Conservation (phyloP, 108 stramenopile species). For the Skeletonema tropicum region DNA sequence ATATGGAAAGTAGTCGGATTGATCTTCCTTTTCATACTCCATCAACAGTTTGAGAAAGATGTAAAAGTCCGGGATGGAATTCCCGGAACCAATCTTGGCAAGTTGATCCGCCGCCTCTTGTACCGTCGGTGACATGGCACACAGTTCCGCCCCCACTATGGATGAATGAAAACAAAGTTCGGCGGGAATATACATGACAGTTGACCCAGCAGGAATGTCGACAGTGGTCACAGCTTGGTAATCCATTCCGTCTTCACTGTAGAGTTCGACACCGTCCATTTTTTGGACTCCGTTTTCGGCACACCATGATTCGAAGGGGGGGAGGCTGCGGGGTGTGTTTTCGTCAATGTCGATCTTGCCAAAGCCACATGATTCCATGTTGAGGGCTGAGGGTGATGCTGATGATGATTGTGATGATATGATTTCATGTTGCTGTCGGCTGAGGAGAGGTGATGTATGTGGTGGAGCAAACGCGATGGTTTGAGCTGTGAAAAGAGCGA, state of each 20-base stretch:
- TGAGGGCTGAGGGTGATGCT: background rate
- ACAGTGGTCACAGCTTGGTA: constrained; percentile 39
- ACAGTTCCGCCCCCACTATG: constrained; percentile 19
- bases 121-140: constrained; percentile 20
- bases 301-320: constrained; percentile 41
- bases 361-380: constrained; percentile 1
- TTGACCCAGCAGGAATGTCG: constrained; percentile 46
- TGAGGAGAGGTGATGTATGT: background rate
- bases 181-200: constrained; percentile 41
- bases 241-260: constrained; percentile 45
- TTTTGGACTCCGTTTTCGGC: constrained; percentile 41
- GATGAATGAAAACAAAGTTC: constrained; percentile 25
- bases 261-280: constrained; percentile 43
- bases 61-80: constrained; percentile 44
- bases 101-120: constrained; percentile 31
- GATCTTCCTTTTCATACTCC: constrained; percentile 56
- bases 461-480: constrained; percentile 3
- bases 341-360: constrained; percentile 27
- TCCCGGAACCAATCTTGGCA: constrained; percentile 23
- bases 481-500: background rate
- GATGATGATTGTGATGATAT: background rate
- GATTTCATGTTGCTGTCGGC: background rate
- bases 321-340: constrained; percentile 31
- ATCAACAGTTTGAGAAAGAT: constrained; percentile 58
- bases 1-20: constrained; percentile 53